phyloP scores from a whole-genome alignment of 305 asterid genomes.

The Rubia balearica region DNA sequence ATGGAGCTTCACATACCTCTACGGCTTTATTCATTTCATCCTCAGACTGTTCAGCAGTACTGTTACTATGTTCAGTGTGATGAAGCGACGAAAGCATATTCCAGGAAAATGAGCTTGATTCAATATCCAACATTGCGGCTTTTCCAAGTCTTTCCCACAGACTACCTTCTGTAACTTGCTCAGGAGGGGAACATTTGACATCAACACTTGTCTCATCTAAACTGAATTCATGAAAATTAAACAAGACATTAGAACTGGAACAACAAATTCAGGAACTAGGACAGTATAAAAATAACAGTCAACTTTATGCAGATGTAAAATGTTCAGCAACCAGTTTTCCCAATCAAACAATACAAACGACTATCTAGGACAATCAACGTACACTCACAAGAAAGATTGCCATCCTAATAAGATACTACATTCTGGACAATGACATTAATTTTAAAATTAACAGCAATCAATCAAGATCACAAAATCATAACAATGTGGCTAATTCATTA shows the following conservation, averaged over 20 bases:
- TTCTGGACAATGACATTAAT: not conserved
- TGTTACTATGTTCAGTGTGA: constrained; percentile 82
- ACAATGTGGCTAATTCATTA: not conserved
- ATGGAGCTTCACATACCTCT: constrained; percentile 47
- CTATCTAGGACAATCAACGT: not conserved
- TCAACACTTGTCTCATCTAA: constrained; percentile 46
- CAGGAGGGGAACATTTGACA: constrained; percentile 42
- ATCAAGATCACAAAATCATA: not conserved
- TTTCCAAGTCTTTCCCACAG: constrained; percentile 95
- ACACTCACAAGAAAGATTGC: not conserved
- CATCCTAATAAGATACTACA: not conserved
- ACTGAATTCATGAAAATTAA: constrained; percentile 34
- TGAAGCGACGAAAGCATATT: constrained; percentile 79
- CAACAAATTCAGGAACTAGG: not conserved
- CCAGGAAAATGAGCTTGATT: constrained; percentile 81
- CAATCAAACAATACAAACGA: not conserved
- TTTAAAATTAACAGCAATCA: not conserved
- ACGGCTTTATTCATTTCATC: constrained; percentile 84
- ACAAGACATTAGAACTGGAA: not conserved
- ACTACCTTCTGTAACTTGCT: constrained; percentile 60
- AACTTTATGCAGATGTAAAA: not conserved
- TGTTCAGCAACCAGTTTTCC: not conserved
- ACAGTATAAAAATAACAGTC: too few species aligned
- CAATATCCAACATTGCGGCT: constrained; percentile 80
- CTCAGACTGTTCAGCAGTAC: constrained; percentile 81